phyloP scores from a whole-genome alignment of 108 stramenopile genomes.

The Nitzschia putrida region DNA sequence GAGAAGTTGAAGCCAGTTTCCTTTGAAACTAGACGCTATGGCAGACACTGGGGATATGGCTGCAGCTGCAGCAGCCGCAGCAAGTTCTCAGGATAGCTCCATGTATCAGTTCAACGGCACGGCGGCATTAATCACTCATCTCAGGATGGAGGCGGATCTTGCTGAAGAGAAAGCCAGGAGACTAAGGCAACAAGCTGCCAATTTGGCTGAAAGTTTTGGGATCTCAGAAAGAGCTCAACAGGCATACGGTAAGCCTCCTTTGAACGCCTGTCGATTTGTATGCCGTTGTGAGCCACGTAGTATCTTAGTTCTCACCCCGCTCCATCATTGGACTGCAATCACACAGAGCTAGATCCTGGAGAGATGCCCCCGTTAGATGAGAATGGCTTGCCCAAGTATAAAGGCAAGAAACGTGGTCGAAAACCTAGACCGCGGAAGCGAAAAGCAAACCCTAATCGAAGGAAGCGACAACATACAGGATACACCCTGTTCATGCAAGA shows the following conservation, averaged over 20 bases:
- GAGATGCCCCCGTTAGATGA: slow-evolving; percentile 53
- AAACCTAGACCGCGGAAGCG: slow-evolving; percentile 52
- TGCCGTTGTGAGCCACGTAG: too few species aligned
- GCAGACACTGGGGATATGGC: background rate
- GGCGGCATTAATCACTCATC: slow-evolving; percentile 32
- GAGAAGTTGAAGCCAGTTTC: background rate
- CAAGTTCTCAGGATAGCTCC: background rate
- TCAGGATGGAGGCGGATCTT: slow-evolving; percentile 47
- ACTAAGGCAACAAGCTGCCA: slow-evolving; percentile 40
- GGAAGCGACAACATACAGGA: slow-evolving; percentile 50
- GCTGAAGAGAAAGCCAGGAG: slow-evolving; percentile 46
- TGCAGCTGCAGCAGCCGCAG: slow-evolving; percentile 17
- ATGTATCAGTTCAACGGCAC: slow-evolving; percentile 19
- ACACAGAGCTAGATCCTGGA: slow-evolving; percentile 16
- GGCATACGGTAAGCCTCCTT: slow-evolving; percentile 29
- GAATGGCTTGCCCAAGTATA: slow-evolving; percentile 56
- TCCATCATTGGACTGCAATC: background rate
- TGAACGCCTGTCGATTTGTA: background rate
- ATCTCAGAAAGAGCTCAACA: slow-evolving; percentile 29
- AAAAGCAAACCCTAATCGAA: slow-evolving; percentile 41
- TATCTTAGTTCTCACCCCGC: too few species aligned
- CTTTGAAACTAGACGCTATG: background rate
- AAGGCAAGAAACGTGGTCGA: slow-evolving; percentile 57
- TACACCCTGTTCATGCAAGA: slow-evolving; percentile 57
- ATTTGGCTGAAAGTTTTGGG: slow-evolving; percentile 36